Evolutionary conservation across 768 basidiomycete species (phyloP).

Genomic region (Termitomyces heimii): DNA sequence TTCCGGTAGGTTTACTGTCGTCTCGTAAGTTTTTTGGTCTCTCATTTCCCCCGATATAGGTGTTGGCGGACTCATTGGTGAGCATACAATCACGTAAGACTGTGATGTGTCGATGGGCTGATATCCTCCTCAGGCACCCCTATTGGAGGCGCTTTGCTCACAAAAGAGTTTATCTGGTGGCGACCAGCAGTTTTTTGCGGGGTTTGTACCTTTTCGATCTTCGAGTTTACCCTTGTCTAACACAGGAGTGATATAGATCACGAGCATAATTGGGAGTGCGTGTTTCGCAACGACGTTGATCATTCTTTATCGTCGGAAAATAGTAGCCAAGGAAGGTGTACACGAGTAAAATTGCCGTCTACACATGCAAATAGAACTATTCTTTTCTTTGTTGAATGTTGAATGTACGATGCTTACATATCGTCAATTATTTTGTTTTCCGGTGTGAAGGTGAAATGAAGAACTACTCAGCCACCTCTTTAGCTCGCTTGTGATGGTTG

Average conservation of each 20-base stretch:
- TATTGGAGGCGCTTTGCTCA: not conserved
- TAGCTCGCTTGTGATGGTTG: too few relatives aligned
- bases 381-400: too few relatives aligned
- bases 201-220: not conserved
- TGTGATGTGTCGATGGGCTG: not conserved
- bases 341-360: not conserved
- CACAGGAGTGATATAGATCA: not conserved
- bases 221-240: not conserved
- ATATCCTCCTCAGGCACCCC: not conserved
- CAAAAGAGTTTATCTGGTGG: constrained; percentile 1
- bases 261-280: not conserved
- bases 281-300: not conserved
- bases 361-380: not conserved
- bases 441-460: not conserved
- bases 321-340: not conserved
- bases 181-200: constrained; percentile 1
- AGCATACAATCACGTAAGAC: not conserved
- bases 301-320: not conserved
- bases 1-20: not conserved
- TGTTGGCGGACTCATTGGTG: constrained; percentile 3
- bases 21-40: not conserved
- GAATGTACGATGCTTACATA: not conserved
- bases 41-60: not conserved
- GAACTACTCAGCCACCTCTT: not conserved
- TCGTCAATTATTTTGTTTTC: too few relatives aligned